These are phyloP conservation scores for Nigrograna mackinnonii DNA, from an alignment of 2,329 filamentous ascomycete species.

Conservation along the genomic window DNA sequence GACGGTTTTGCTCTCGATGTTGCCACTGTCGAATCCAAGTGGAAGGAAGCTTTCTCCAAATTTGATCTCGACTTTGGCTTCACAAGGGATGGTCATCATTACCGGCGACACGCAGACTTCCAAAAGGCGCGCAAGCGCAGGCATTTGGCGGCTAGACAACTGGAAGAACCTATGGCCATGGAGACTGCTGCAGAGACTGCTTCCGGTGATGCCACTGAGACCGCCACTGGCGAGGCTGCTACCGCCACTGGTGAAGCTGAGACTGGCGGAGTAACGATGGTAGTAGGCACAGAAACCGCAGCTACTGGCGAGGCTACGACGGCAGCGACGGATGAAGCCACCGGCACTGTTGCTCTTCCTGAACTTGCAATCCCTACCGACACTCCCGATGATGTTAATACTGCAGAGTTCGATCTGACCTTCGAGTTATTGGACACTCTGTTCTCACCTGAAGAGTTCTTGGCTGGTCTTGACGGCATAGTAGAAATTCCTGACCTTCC, in stretches of 20 bases:
- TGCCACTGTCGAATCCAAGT: conserved; percentile 22
- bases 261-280: no score
- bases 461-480: conserved; percentile 13
- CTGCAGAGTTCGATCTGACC: conserved; percentile 23
- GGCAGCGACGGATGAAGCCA: background rate
- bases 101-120: conserved; percentile 32
- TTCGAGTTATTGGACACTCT: conserved; percentile 26
- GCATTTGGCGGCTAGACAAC: no score
- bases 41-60: conserved; percentile 32
- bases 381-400: conserved; percentile 18
- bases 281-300: no score
- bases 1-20: conserved; percentile 30
- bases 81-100: conserved; percentile 30
- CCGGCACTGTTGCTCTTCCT: conserved; percentile 6
- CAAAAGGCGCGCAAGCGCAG: conserved; percentile 20
- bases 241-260: no score
- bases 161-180: background rate
- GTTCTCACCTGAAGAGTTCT: conserved; percentile 21
- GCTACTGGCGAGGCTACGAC: background rate
- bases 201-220: background rate
- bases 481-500: conserved; percentile 21
- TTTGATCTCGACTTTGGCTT: conserved; percentile 36
- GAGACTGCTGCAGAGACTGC: background rate
- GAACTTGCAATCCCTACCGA: conserved; percentile 27
- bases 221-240: no score